These are phyloP conservation scores for Populus tomentosa DNA, from an alignment of 441 rosid genomes.

Conservation along the genomic window DNA sequence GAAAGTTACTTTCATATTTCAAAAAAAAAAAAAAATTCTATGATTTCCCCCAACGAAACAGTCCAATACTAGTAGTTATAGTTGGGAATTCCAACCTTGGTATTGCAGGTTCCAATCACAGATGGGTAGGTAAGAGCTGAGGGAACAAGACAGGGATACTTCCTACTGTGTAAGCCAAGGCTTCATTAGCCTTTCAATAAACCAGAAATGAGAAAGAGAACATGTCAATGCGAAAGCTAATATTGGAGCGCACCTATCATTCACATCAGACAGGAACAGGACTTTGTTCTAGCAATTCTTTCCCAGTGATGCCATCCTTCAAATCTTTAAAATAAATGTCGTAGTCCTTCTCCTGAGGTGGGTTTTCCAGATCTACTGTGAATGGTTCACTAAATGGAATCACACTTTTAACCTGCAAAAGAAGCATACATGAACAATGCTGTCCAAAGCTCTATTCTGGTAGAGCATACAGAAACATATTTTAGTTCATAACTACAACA, in stretches of 20 bases:
- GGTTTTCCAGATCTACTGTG: conserved; percentile 80
- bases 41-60: background rate
- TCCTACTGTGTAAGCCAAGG: background rate
- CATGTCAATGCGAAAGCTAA: background rate
- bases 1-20: background rate
- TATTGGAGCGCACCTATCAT: conserved; percentile 1
- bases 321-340: conserved; percentile 57
- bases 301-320: conserved; percentile 75
- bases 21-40: no score
- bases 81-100: background rate
- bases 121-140: background rate
- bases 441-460: background rate
- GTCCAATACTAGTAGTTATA: no score
- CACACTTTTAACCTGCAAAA: conserved; percentile 72
- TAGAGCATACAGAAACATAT: background rate
- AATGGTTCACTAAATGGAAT: conserved; percentile 83
- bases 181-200: background rate
- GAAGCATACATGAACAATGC: conserved; percentile 4
- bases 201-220: background rate
- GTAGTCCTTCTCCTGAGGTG: conserved; percentile 83
- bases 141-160: background rate
- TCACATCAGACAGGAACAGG: conserved; percentile 42
- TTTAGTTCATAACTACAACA: background rate
- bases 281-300: conserved; percentile 59
- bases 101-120: background rate